Evolutionary conservation across 345 rosid genomes (phyloP).

Genomic region (Salix exigua): DNA sequence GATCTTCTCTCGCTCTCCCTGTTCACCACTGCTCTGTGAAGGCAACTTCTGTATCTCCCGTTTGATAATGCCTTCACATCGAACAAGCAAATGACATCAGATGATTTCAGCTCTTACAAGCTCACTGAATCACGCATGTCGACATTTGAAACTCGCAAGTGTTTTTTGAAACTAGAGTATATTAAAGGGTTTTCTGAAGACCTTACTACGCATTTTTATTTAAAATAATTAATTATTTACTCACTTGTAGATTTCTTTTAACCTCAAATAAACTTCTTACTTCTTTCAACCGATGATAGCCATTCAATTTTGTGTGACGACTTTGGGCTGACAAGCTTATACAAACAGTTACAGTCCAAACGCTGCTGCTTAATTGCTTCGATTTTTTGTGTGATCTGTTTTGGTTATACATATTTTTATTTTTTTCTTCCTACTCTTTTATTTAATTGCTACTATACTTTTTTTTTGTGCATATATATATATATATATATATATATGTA

Average conservation of each 20-base stretch:
- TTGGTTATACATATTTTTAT: no score
- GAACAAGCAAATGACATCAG: not conserved
- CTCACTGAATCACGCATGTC: no score
- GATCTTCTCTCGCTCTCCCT: conserved; percentile 49
- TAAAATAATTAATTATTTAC: no score
- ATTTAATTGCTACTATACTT: no score
- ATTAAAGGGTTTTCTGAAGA: no score
- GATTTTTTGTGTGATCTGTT: no score
- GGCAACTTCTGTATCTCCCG: conserved; percentile 62
- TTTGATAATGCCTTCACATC: conserved; percentile 50
- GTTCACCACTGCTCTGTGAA: conserved; percentile 70
- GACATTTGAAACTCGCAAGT: not conserved
- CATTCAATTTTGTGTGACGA: not conserved
- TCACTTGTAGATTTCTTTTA: no score
- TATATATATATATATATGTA: no score
- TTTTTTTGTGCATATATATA: no score
- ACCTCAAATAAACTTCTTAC: not conserved
- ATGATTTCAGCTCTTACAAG: not conserved
- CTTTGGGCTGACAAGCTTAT: not conserved
- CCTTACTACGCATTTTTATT: no score
- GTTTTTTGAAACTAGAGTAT: not conserved
- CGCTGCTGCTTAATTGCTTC: not conserved
- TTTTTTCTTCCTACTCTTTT: no score
- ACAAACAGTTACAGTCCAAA: not conserved
- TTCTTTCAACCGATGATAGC: not conserved